Evolutionary conservation across 2,329 filamentous ascomycete species (phyloP).

Genomic region (Arthrobotrys entomopaga): DNA sequence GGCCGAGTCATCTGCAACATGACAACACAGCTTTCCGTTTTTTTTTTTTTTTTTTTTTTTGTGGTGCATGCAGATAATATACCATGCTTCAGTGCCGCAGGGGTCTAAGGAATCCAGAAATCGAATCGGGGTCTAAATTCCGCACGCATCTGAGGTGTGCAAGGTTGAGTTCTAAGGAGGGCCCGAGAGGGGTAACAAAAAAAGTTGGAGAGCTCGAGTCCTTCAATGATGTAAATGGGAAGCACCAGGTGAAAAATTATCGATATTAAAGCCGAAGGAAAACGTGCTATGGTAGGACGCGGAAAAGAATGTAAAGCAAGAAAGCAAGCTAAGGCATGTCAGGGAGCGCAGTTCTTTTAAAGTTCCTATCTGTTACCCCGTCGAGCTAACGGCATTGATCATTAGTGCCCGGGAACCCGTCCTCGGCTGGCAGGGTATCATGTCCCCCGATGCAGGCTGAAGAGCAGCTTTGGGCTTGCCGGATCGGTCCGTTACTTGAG

Average conservation of each 20-base stretch:
- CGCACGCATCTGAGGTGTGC: background rate
- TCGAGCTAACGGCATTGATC: slow-evolving; percentile 39
- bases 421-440: slow-evolving; percentile 25
- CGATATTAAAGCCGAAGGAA: too few species aligned
- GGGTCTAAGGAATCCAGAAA: slow-evolving; percentile 3
- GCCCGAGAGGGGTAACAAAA: background rate
- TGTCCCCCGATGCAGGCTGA: slow-evolving; percentile 24
- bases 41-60: slow-evolving; percentile 8
- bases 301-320: background rate
- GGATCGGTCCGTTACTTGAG: slow-evolving; percentile 50
- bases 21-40: slow-evolving; percentile 33
- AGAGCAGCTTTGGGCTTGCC: slow-evolving; percentile 35
- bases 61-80: slow-evolving; percentile 11
- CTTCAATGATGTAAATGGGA: slow-evolving; percentile 10
- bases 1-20: slow-evolving; percentile 12
- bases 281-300: background rate
- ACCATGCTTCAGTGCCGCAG: slow-evolving; percentile 8
- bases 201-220: slow-evolving; percentile 11
- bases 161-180: too few species aligned
- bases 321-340: slow-evolving; percentile 8
- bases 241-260: background rate
- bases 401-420: slow-evolving; percentile 37
- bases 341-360: slow-evolving; percentile 35
- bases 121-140: background rate
- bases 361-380: slow-evolving; percentile 1